Evolutionary conservation across 225 moss, liverwort and hornwort species (phyloP), one percentile per base, ranked within the genome.

Genomic region (Anthoceros angustus): DNA sequence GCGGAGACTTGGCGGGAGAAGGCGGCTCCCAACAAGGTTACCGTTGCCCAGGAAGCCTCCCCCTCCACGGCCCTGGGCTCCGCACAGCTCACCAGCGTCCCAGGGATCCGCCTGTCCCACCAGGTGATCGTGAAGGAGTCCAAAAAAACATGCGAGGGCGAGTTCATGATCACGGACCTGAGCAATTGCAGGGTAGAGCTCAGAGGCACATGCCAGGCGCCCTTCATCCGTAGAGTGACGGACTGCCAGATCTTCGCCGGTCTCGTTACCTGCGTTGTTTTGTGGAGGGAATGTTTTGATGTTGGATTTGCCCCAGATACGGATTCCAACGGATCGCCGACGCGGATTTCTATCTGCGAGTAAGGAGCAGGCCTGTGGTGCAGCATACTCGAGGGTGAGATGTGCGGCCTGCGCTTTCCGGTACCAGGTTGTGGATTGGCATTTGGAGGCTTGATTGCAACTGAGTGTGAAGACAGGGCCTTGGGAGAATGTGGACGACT

Each of bases 401-500:
- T 87, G 91, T 73, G 87, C 95, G 68, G 88, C 92, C 25, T 98
- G 77, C 49, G 89, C 86, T 24, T 92, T 89, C 69, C 70, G 60
- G 14, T 98, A 87, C 64, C 26, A 70, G 38, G 89, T 84, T 48
- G 74, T 84, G 41, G 67, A 83, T 41, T 74, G 80, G 50, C 85
- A 86, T 62, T 80, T 98, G 61, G 65, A 71, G 76, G 87, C 77
- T n/a, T n/a, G n/a, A 70, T 74, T 82, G 62, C 82, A 88, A 80
- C 88, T 98, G 60, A 78, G 71, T 43, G 83, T 88, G 76, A 88
- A 98, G 71, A 92, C 87, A 72, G 87, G 87, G 25, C 75, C 87
- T n/a, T 98, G 95, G 95, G 87, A 84, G 74, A 89, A 80, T 73
- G 89, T 98, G 41, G 95, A 92, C 69, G 92, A 98, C 69, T 98